Evolutionary conservation across 495 filamentous ascomycete species (phyloP), one percentile per base, ranked within the genome.

Genomic region (Letharia columbiana): DNA sequence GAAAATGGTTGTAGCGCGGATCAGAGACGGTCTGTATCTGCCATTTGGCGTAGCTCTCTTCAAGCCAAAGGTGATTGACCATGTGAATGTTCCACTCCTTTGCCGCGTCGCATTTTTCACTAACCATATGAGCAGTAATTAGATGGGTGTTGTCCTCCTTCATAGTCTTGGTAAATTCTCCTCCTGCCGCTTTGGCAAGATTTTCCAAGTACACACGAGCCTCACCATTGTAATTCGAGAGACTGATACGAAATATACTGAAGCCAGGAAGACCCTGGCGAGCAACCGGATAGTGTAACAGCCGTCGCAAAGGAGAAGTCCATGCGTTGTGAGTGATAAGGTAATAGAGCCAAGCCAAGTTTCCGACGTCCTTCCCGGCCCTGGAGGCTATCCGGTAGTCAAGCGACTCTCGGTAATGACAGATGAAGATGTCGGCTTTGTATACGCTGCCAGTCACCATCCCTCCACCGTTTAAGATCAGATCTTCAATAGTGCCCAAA

Each of bases 171-270:
- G 94, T 98, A 72, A 89, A 97, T 62, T 87, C 86, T 0, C 86
- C 94, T 8, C 95, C 95, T 4, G 88, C 78, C 23, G 91, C 91
- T 56, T 78, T 84, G 61, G 97, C 87, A 39, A 99, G 80, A 68
- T 93, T 97, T 74, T 99, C 94, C 39, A 99, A 80, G 74, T 98
- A 99, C 52, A 90, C 84, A 41, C 94, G 84, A 13, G 93, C 92
- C 75, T 99, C 95, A 23, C 94, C 94, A 40, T 90, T 89, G 73
- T 99, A 99, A 75, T 97, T 98, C 1, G 93, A 96, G 4, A 99
- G 77, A 64, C 91, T 92, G 68, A 99, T 94, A 64, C 79, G 82
- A 71, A 87, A 80, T 13, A 82, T 80, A 67, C 89, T 73, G 73
- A 98, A 96, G 2, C 90, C 92, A 0, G 89, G 87, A 23, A 99